Base-by-base conservation (phyloP, 2,329 filamentous ascomycete genomes). In the Xylariomycetidae sp. region DNA sequence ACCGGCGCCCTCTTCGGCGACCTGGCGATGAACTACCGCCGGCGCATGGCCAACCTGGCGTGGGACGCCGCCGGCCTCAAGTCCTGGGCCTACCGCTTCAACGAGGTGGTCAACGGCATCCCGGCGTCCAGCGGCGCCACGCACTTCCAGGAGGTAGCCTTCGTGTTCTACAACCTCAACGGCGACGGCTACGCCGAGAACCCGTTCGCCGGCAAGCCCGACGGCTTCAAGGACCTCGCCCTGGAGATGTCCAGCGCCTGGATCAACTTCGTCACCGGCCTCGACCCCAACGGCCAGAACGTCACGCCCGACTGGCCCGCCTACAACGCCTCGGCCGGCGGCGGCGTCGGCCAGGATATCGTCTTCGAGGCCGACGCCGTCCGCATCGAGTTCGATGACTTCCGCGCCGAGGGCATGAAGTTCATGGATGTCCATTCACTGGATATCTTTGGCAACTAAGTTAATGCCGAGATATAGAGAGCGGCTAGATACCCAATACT, bases 201-300 rank as follows among this genome's bases (percentile, higher is more conserved):
- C 31, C 57, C 57, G 1, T 56, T 58, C 19, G 53, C 39, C 5
- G 49, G 49, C n/a, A 46, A 47, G 19, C 43, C 46, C 5, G 38
- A 43, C 5, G 25, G 25, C 3, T 58, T 56, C 31, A 43, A 39
- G 18, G 42, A 40, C 2, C 48, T 60, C 12, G 39, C 57, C 12
- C 44, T 39, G 22, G 36, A 39, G 3, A 59, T 60, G 14, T 50
- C 46, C 9, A 40, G 47, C 8, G 48, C 54, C 1, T 60, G 57
- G 57, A 40, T 59, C 34, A 58, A 65, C 46, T 71, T 72, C 55
- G 65, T 74, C 46, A 58, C 64, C 8, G 69, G 70, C 43, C 64
- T 67, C 27, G 63, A 69, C 39, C 76, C 79, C 29, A 72, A 57
- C 32, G 57, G 54, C 35, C 2, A 6, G 10, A 14, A 25, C 20